These are phyloP conservation scores for Rhodotorula diobovata DNA, from an alignment of 768 basidiomycete species.

Conservation along the genomic window DNA sequence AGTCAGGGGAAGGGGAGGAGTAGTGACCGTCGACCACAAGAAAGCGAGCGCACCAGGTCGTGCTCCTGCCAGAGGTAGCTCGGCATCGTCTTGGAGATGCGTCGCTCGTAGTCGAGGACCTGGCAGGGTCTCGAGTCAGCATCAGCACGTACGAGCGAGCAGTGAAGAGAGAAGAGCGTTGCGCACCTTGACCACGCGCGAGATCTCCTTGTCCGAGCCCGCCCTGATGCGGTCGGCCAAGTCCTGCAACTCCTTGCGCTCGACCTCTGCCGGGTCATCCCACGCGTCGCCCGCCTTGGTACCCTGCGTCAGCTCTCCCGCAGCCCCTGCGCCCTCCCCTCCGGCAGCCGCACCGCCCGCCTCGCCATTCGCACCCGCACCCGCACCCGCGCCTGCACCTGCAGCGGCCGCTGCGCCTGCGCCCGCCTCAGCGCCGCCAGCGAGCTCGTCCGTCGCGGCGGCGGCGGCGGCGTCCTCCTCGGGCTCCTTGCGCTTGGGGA, in stretches of 20 bases:
- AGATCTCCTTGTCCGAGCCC: conserved; percentile 79
- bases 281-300: conserved; percentile 23
- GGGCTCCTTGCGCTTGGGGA: conserved; percentile 13
- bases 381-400: neutral
- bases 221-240: conserved; percentile 80
- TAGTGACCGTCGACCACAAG: conserved; percentile 43
- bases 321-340: conserved; percentile 10
- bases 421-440: conserved; percentile 22
- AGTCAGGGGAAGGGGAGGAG: neutral
- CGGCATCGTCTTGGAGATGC: conserved; percentile 62
- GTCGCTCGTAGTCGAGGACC: conserved; percentile 77
- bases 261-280: conserved; percentile 40
- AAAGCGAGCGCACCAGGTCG: conserved; percentile 20
- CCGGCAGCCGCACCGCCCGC: neutral
- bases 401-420: conserved; percentile 4
- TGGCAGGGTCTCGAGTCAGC: conserved; percentile 43
- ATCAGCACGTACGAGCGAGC: neutral
- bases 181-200: conserved; percentile 63
- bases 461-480: conserved; percentile 1
- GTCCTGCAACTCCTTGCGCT: conserved; percentile 57
- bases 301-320: conserved; percentile 39
- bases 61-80: conserved; percentile 37
- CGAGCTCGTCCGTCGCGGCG: neutral
- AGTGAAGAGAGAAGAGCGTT: neutral
- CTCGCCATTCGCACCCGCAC: neutral